A percentile compares a stretch with the other conserved stretches of the same genome.
Conservation (phyloP, 2,329 filamentous ascomycete species). For the Monosporascus sp. region DNA sequence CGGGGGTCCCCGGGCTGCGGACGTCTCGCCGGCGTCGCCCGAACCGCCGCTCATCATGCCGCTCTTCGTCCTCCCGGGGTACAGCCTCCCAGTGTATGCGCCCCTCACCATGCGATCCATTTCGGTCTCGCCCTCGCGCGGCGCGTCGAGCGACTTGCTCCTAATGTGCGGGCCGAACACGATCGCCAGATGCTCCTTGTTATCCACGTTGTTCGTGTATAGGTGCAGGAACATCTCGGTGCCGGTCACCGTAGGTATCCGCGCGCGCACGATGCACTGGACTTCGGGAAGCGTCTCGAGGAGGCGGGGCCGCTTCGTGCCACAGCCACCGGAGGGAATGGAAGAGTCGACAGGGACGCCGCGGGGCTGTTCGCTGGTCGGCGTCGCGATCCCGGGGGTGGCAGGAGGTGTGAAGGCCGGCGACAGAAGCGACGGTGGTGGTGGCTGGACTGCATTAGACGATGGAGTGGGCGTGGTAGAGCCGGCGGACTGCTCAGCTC, state of each 20-base stretch:
- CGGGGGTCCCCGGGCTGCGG: conserved; percentile 42
- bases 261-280: conserved; percentile 88
- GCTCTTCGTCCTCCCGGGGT: conserved; percentile 76
- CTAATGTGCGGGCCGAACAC: conserved; percentile 89
- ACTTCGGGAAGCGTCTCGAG: conserved; percentile 75
- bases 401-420: conserved; percentile 75
- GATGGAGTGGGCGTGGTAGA: conserved; percentile 3
- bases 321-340: conserved; percentile 53
- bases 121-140: conserved; percentile 73
- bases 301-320: conserved; percentile 63
- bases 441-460: conserved; percentile 12
- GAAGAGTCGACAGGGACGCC: conserved; percentile 58
- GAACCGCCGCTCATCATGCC: conserved; percentile 45
- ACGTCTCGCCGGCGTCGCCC: conserved; percentile 7
- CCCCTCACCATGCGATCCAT: conserved; percentile 90
- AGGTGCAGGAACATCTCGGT: conserved; percentile 97
- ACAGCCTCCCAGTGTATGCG: conserved; percentile 84
- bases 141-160: conserved; percentile 65
- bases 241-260: conserved; percentile 87
- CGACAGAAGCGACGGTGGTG: conserved; percentile 72
- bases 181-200: conserved; percentile 94
- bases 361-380: conserved; percentile 38
- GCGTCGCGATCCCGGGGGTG: conserved; percentile 56
- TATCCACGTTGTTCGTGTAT: conserved; percentile 88
- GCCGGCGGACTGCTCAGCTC: conserved; percentile 6